Evolutionary conservation across 192 early-diverging fungal genomes (phyloP).

Genomic region (Coemansia sp.): DNA sequence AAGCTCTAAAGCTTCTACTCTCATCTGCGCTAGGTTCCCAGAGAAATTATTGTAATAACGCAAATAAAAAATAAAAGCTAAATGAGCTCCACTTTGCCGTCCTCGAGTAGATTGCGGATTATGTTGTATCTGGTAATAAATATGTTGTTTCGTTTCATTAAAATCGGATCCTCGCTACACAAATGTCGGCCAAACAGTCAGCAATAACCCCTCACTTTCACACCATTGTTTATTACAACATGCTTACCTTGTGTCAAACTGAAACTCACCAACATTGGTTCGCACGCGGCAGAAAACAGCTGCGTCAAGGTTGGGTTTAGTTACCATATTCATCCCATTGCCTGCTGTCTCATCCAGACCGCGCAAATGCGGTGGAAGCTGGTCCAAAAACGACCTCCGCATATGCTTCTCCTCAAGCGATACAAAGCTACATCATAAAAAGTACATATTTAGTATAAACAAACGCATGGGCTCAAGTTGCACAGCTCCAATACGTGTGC

Average conservation of each 20-base stretch:
- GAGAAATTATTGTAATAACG: not conserved
- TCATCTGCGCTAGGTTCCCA: not conserved
- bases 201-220: not conserved
- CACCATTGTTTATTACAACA: not conserved
- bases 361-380: slow-evolving; percentile 47
- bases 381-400: slow-evolving; percentile 47
- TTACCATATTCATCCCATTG: slow-evolving; percentile 44
- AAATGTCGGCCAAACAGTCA: too few species aligned
- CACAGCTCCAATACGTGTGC: not conserved
- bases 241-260: slow-evolving; percentile 46
- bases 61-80: slow-evolving; percentile 6
- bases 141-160: slow-evolving; percentile 50
- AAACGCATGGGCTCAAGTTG: too few species aligned
- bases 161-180: slow-evolving; percentile 47
- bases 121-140: slow-evolving; percentile 54
- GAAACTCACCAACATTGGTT: slow-evolving; percentile 44
- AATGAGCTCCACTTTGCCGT: slow-evolving; percentile 51
- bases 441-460: not conserved
- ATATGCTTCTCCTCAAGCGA: slow-evolving; percentile 34
- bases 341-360: slow-evolving; percentile 28
- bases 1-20: too few species aligned
- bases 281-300: slow-evolving; percentile 53
- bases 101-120: slow-evolving; percentile 39
- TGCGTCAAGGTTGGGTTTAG: slow-evolving; percentile 38
- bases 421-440: slow-evolving; percentile 22